These are phyloP conservation scores for Pichia kudriavzevii DNA, from an alignment of 1,139 yeast species.

Conservation along the genomic window DNA sequence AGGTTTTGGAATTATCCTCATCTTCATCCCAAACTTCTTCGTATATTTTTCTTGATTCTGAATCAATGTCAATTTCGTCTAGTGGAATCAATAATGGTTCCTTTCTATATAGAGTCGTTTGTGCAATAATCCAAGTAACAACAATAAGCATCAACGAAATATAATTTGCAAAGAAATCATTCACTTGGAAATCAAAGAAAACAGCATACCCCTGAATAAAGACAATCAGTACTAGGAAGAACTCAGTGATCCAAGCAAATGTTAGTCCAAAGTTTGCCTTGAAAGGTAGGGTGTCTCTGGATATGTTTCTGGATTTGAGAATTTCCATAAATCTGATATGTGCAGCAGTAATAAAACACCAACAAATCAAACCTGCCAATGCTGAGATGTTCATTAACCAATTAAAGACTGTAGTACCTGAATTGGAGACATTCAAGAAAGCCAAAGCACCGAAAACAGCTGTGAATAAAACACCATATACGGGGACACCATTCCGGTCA, in stretches of 20 bases:
- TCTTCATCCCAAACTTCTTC: constrained; percentile 22
- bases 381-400: constrained; percentile 83
- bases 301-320: constrained; percentile 48
- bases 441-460: constrained; percentile 60
- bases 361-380: constrained; percentile 66
- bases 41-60: constrained; percentile 16
- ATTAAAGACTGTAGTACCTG: constrained; percentile 64
- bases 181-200: constrained; percentile 48
- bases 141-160: constrained; percentile 53
- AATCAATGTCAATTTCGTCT: constrained; percentile 37
- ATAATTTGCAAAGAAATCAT: constrained; percentile 57
- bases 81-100: constrained; percentile 35
- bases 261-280: constrained; percentile 61
- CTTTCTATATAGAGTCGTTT: constrained; percentile 30
- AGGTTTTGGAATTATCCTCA: constrained; percentile 15
- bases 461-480: constrained; percentile 49
- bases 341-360: constrained; percentile 61
- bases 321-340: constrained; percentile 65
- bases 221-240: constrained; percentile 43
- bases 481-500: constrained; percentile 62
- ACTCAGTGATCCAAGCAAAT: constrained; percentile 50
- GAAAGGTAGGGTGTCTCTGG: constrained; percentile 60
- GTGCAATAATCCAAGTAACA: constrained; percentile 42
- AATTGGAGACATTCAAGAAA: constrained; percentile 53
- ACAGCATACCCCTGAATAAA: constrained; percentile 66